Percentiles rank a stretch among this genome's conserved stretches.
phyloP scores from a whole-genome alignment of 768 basidiomycete genomes.

The Amanita exitialis region DNA sequence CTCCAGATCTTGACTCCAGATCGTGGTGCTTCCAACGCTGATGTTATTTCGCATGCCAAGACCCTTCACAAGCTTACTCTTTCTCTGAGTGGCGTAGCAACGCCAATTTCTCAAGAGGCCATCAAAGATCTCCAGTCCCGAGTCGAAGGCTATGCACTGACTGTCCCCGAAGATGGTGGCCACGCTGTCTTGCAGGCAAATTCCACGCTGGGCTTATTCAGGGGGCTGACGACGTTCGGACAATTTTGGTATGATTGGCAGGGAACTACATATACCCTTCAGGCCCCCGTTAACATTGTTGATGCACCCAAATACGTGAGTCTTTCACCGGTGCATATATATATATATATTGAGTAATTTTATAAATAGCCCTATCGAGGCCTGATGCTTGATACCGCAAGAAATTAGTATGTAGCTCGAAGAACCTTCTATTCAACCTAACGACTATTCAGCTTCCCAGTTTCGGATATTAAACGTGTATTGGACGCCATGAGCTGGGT shows the following conservation, averaged over 20 bases:
- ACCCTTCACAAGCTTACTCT: constrained; percentile 35
- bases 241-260: constrained; percentile 56
- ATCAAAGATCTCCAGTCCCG: constrained; percentile 38
- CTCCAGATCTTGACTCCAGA: constrained; percentile 50
- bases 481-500: constrained; percentile 74
- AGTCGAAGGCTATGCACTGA: constrained; percentile 52
- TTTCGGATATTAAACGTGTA: constrained; percentile 53
- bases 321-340: constrained; percentile 6
- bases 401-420: constrained; percentile 47
- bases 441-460: constrained; percentile 38
- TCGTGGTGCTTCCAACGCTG: constrained; percentile 43
- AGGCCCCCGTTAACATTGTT: constrained; percentile 46
- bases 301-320: constrained; percentile 62
- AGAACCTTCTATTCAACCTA: not conserved
- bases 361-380: constrained; percentile 55
- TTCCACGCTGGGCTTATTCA: constrained; percentile 56
- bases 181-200: constrained; percentile 47
- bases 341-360: not conserved
- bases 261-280: constrained; percentile 41
- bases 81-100: constrained; percentile 25
- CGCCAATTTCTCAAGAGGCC: constrained; percentile 46
- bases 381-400: constrained; percentile 70
- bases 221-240: constrained; percentile 68
- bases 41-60: constrained; percentile 28
- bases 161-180: constrained; percentile 46